Evolutionary conservation across 2,329 filamentous ascomycete genomes (phyloP), one percentile per base, ranked within the genome.

Genomic region (Juglanconis juglandina): DNA sequence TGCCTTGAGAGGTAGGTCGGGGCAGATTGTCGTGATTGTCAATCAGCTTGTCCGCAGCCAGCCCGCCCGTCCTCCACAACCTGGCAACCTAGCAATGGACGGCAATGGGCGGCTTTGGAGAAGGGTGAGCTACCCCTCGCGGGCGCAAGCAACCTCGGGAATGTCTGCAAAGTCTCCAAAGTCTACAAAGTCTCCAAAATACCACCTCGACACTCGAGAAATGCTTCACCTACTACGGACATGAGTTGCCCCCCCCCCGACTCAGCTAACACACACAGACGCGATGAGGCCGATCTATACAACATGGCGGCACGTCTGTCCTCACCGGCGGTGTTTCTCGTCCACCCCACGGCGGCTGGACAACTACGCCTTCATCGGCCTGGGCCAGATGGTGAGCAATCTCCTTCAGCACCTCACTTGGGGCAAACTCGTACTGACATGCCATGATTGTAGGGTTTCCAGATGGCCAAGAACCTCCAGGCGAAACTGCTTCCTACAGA

Each of bases 391-490:
- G 84, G 83, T 86, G 73, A 35, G 77, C 9, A 24, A 8, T 7
- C 42, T 50, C 35, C 41, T 47, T 41, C 8, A 10, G 3, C 13
- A 37, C 13, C 10, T n/a, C 6, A n/a, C 7, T n/a, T 4, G 13
- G 32, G 47, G 41, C 17, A 6, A n/a, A 49, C 44, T 42, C n/a
- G 7, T 42, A 42, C 41, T 42, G 41, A 42, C 41, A 42, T 11
- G 41, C 13, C 2, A 3, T 24, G 24, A 41, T 39, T 34, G 35
- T 53, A 86, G 83, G 84, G 84, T 47, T 86, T 81, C 67, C 83
- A 85, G 74, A 86, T 87, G 84, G 84, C 83, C 63, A 82, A 79
- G 72, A 87, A 86, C 69, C 78, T 87, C 4, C 83, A 84, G 70
- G 75, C 80, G 37, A 86, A 84, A 70, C 75, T 86, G 39, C 68